Evolutionary conservation across 2,329 filamentous ascomycete genomes (phyloP), one percentile per base, ranked within the genome.

Genomic region (Diaporthe batatas): DNA sequence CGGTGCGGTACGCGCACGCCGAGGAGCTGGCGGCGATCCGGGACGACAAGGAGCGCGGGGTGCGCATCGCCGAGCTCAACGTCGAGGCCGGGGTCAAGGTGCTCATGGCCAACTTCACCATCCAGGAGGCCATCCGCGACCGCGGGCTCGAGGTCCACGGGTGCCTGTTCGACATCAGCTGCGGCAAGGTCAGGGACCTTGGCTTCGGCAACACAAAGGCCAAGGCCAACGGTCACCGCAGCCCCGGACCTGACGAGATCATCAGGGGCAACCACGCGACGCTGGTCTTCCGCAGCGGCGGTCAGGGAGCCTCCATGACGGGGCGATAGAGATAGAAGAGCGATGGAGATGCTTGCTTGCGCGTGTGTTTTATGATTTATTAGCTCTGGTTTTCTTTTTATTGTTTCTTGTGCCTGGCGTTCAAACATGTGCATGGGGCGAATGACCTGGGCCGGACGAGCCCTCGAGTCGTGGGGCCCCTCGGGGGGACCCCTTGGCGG

Each of bases 91-190:
- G 93, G 32, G 86, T 96, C 73, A 85, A 90, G 76, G 88, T 90
- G 25, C 82, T 96, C 72, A 89, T 91, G 84, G 86, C 90, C 79
- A 95, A 94, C 81, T 85, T 87, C 65, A 88, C 89, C 32, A 88
- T 97, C 39, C 87, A 91, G 78, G 91, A 93, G 75, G 94, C 93
- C 34, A 89, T 95, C 73, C 82, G 85, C 75, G 91, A 94, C 77
- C 86, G 93, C 36, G 92, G 91, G 1, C 82, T 97, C 54, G 84
- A 92, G 82, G 88, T 97, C 7, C 93, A 96, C 80, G 94, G 93
- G n/a, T 86, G 91, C 69, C 85, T 97, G 18, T 96, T 94, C 80
- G 91, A 96, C 76, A 82, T 90, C 68, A 82, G 77, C 7, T 82
- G 79, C 25, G 88, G 88, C 16, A 83, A 83, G 73, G 81, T 90